phyloP scores from a whole-genome alignment of 768 basidiomycete genomes.

The Coprinopsis marcescibilis region DNA sequence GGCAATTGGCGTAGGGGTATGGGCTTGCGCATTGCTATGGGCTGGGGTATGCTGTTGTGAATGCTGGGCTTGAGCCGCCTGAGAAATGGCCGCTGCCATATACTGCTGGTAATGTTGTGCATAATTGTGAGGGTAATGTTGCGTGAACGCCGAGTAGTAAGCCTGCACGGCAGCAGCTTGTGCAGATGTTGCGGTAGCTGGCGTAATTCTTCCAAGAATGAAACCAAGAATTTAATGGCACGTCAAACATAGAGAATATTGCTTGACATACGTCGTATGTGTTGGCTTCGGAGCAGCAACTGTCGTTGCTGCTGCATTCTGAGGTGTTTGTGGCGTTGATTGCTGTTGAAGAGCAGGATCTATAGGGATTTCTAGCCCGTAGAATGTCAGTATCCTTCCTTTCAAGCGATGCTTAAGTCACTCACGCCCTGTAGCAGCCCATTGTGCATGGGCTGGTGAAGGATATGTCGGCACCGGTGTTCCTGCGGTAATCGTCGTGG shows the following conservation, averaged over 20 bases:
- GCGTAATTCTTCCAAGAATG: not conserved
- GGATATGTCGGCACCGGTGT: constrained; percentile 9
- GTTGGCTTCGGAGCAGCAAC: not conserved
- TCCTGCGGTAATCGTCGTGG: constrained; percentile 14
- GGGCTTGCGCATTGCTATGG: not conserved
- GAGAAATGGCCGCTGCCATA: not conserved
- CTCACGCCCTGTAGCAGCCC: constrained; percentile 6
- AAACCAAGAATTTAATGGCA: not conserved
- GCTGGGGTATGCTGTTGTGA: not conserved
- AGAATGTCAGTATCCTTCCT: not conserved
- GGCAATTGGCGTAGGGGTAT: constrained; percentile 7
- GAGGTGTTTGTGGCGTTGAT: constrained; percentile 38
- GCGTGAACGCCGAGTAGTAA: not conserved
- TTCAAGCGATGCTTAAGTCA: not conserved
- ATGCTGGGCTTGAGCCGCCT: constrained; percentile 2
- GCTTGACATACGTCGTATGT: not conserved
- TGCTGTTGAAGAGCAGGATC: constrained; percentile 67
- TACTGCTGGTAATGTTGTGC: constrained; percentile 5
- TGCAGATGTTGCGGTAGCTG: not conserved
- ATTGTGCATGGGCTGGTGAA: constrained; percentile 11
- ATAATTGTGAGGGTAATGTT: constrained; percentile 1
- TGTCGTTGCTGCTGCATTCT: constrained; percentile 16
- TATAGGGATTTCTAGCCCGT: constrained; percentile 28
- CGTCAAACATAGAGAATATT: too few relatives aligned
- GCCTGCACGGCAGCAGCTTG: too few relatives aligned